Evolutionary conservation across 495 filamentous ascomycete genomes (phyloP).

Genomic region (Podospora pseudopauciseta): DNA sequence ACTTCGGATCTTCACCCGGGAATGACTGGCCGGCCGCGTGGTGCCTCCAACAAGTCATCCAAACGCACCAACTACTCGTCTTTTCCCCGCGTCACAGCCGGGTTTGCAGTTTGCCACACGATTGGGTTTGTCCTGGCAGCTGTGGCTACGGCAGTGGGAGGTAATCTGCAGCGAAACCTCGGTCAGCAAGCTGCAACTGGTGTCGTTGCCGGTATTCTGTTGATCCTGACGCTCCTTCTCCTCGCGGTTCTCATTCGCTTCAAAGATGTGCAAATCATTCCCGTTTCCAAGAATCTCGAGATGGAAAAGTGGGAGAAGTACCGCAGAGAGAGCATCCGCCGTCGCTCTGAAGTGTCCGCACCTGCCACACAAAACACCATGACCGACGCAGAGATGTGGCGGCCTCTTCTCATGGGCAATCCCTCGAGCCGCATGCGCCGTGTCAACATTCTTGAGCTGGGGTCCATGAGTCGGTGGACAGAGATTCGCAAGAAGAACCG

Average conservation of each 20-base stretch:
- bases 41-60: conserved; percentile 41
- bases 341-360: conserved; percentile 33
- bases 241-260: conserved; percentile 57
- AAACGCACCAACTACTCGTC: conserved; percentile 64
- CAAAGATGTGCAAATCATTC: conserved; percentile 63
- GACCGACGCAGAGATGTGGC: conserved; percentile 58
- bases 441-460: conserved; percentile 65
- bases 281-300: conserved; percentile 47
- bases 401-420: conserved; percentile 63
- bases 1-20: conserved; percentile 64
- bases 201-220: conserved; percentile 58
- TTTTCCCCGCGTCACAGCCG: conserved; percentile 67
- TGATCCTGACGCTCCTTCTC: conserved; percentile 59
- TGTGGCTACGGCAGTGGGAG: conserved; percentile 59
- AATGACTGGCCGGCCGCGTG: conserved; percentile 54
- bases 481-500: conserved; percentile 66
- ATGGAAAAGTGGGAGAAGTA: conserved; percentile 49
- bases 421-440: conserved; percentile 60
- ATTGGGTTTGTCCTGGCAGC: conserved; percentile 64
- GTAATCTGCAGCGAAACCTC: conserved; percentile 54
- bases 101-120: conserved; percentile 64
- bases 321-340: conserved; percentile 39
- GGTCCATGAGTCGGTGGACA: conserved; percentile 60
- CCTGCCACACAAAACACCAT: conserved; percentile 29
- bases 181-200: conserved; percentile 64